Base-by-base conservation (phyloP, 2,329 filamentous ascomycete species). In the Colletotrichum scovillei region DNA sequence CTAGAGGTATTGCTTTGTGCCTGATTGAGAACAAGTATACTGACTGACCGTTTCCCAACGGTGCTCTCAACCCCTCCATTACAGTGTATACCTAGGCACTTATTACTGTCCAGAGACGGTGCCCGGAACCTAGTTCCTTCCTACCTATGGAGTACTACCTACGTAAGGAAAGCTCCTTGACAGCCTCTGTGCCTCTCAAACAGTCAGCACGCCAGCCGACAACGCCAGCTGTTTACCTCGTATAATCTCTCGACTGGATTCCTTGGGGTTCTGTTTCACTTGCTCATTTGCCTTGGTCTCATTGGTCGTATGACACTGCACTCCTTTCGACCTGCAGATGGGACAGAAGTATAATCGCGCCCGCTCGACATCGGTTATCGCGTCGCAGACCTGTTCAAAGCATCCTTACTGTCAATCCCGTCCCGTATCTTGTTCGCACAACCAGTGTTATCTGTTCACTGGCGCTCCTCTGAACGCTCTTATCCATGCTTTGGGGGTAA, bases 251-350 rank as follows among this genome's bases (percentile, higher is more conserved):
- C 68, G 68, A 59, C 52, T 58, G 49, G 66, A 56, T 75, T 75
- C 74, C 59, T 63, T 28, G 57, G 52, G 72, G 11, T 76, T 76
- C 75, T 76, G 74, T 76, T 76, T 76, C 75, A 76, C 56, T n/a
- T 69, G 60, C 65, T 57, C 42, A 38, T 49, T 30, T 57, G 60
- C 63, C 38, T 52, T 26, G 46, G 28, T 62, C 66, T 64, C 28
- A 75, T 74, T 76, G 72, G 74, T 59, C 55, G 19, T 8, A 38
- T 38, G 49, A 55, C 53, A 8, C 63, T 75, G 74, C 71, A 74
- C 75, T 74, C 74, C 74, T 76, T 74, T 75, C 46, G 24, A 55
- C 65, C 74, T 74, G 71, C 74, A 76, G 67, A 56, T 52, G 53
- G 32, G 58, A 49, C 52, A 63, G 35, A 71, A 57, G 69, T 57